These are phyloP conservation scores for Thelonectria rubi DNA, from an alignment of 2,329 filamentous ascomycete genomes.

Conservation along the genomic window DNA sequence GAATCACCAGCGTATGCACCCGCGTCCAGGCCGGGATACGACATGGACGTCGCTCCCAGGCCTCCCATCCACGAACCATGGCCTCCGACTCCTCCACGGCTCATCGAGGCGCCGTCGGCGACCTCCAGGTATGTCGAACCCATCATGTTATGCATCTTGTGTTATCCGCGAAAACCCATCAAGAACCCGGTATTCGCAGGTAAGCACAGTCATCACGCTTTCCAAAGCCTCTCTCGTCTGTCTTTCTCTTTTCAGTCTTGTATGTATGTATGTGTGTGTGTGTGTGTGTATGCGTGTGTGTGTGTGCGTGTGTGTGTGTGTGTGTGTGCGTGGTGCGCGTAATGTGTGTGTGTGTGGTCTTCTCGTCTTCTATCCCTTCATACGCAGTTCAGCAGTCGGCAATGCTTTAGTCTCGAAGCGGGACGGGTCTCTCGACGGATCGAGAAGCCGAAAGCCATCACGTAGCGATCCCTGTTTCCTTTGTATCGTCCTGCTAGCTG, in stretches of 20 bases:
- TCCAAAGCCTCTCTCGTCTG: slow-evolving; percentile 2
- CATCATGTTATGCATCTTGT: slow-evolving; percentile 38
- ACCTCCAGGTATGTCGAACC: slow-evolving; percentile 38
- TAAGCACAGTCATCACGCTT: slow-evolving; percentile 40
- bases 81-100: slow-evolving; percentile 23
- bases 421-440: slow-evolving; percentile 38
- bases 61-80: slow-evolving; percentile 35
- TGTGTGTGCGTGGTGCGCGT: too few species aligned
- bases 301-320: background rate
- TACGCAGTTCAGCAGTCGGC: slow-evolving; percentile 41
- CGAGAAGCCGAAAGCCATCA: slow-evolving; percentile 42
- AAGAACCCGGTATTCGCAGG: slow-evolving; percentile 35
- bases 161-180: slow-evolving; percentile 39
- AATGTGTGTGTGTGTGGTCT: background rate
- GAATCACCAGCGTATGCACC: slow-evolving; percentile 31
- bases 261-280: background rate
- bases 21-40: slow-evolving; percentile 33
- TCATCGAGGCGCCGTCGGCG: slow-evolving; percentile 23
- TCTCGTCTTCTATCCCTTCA: slow-evolving; percentile 19
- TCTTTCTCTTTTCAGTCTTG: slow-evolving; percentile 20
- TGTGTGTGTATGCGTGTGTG: background rate
- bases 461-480: slow-evolving; percentile 24
- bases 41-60: slow-evolving; percentile 33
- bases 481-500: slow-evolving; percentile 22
- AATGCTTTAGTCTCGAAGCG: slow-evolving; percentile 41